Evolutionary conservation across 805 yeast species (phyloP), one percentile per base, ranked within the genome.

Genomic region (Teunomyces funiuensis): DNA sequence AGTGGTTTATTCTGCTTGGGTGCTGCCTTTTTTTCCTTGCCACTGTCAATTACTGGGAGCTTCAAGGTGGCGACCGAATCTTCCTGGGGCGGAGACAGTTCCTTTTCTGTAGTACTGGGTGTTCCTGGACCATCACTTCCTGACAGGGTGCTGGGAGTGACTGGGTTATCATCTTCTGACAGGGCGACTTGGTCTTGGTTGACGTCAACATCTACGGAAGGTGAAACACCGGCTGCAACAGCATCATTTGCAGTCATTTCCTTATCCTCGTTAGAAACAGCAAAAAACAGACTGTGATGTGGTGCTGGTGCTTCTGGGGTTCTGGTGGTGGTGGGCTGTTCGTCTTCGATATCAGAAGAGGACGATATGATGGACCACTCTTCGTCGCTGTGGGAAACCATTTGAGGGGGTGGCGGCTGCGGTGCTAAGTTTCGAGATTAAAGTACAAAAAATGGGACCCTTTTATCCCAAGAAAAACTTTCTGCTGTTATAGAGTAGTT

Each of bases 321-420:
- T 28, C 37, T 16, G n/a, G n/a, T 33, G 27, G 44, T 47, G 15
- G 61, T 51, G 10, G 62, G 50, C 27, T 54, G 60, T 10, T 65
- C 71, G 26, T 64, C 68, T 30, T 65, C 69, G 19, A 62, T 42
- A 31, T 70, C 75, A 1, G 74, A 68, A 28, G 63, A 61, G 8
- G 74, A 69, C 6, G 72, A 66, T 15, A 70, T 70, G 29, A 70
- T 64, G 5, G 74, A 61, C 75, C 75, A 70, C 34, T 70, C 75
- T 54, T 70, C 75, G 36, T 69, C 74, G 25, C 14, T 31, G 25
- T 31, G 34, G 34, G 34, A n/a, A 31, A 17, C 25, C 34, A 31
- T 31, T 13, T 31, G 18, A 22, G 19, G 34, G 34, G 22, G 53
- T 44, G 31, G 43, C 46, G 41, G 20, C 26, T 43, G 27, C 14